Percentiles rank a stretch among this genome's conserved stretches.
These are phyloP conservation scores for Rhizopus arrhizus DNA, from an alignment of 371 early-diverging fungal species.

Conservation along the genomic window DNA sequence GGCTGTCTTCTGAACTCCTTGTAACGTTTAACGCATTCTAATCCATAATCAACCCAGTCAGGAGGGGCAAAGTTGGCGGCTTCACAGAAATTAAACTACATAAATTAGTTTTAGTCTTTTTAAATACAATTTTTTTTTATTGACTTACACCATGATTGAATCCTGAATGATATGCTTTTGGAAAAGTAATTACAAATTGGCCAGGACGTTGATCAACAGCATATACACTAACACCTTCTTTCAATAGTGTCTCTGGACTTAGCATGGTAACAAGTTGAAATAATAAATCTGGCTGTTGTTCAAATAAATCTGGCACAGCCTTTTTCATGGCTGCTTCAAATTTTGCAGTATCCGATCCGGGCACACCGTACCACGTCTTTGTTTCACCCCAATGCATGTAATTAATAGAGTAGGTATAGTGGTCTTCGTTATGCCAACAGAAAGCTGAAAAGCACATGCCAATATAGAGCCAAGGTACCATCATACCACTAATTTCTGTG, in stretches of 20 bases:
- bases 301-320: constrained; percentile 87
- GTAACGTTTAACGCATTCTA: constrained; percentile 80
- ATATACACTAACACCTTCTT: constrained; percentile 77
- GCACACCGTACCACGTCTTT: constrained; percentile 98
- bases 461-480: constrained; percentile 96
- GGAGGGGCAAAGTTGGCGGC: constrained; percentile 95
- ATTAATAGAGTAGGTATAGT: constrained; percentile 94
- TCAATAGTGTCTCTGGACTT: constrained; percentile 75
- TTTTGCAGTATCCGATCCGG: constrained; percentile 74
- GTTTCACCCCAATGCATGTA: constrained; percentile 96
- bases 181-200: constrained; percentile 95
- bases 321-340: constrained; percentile 87
- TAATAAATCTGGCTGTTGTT: constrained; percentile 87
- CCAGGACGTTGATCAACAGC: constrained; percentile 90
- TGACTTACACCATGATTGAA: constrained; percentile 92
- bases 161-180: constrained; percentile 93
- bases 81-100: constrained; percentile 89
- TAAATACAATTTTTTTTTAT: neutral
- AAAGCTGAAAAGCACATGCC: constrained; percentile 96
- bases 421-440: constrained; percentile 98
- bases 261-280: constrained; percentile 92
- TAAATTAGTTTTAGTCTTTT: neutral
- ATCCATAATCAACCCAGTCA: constrained; percentile 90
- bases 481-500: constrained; percentile 93
- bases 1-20: constrained; percentile 77